Base-by-base conservation (phyloP, 805 yeast species). In the Kuraishia ogatae region DNA sequence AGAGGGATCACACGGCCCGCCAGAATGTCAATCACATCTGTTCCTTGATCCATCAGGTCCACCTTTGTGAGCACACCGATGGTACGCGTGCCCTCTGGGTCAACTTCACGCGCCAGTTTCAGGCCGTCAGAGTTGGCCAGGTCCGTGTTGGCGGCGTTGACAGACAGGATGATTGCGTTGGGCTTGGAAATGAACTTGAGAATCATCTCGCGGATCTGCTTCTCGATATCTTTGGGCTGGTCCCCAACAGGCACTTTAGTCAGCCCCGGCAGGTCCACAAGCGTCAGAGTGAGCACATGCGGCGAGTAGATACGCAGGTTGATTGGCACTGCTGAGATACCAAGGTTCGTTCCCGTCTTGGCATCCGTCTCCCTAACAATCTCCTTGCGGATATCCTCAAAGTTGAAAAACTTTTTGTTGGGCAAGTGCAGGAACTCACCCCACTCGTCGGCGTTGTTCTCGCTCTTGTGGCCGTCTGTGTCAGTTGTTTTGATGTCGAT, bases 161-260 rank as follows among this genome's bases (percentile, higher is more conserved):
- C 98, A 1, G 97, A 93, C 55, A 94, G 77, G 57, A 94, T 87
- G 60, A 94, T 89, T 58, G 97, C 96, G 65, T 94, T 93, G 56
- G 98, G 98, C 65, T 91, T 91, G 26, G 97, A 86, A 61, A 94
- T 92, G 68, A 87, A 94, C 71, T 91, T 92, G 79, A 94, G 78
- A 51, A 94, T 77, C 90, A 94, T 86, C 60, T 91, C 96, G 66
- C 91, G 85, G 65, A 94, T 94, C 73, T 90, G 97, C 60, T 80
- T 83, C 74, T 94, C 99, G 61, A 94, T 94, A 71, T 94, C 99
- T 64, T 88, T 87, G 55, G 99, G 99, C 73, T 94, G 99, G 73
- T 94, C 99, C 52, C 99, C 99, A 55, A 94, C 97, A 2, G 99
- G 99, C 46, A 94, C 99, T 69, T 94, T 94, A 48, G 99, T 94